These are phyloP conservation scores for Plasmodium vivax DNA, from an alignment of 169 alveolate genomes.

Conservation along the genomic window DNA sequence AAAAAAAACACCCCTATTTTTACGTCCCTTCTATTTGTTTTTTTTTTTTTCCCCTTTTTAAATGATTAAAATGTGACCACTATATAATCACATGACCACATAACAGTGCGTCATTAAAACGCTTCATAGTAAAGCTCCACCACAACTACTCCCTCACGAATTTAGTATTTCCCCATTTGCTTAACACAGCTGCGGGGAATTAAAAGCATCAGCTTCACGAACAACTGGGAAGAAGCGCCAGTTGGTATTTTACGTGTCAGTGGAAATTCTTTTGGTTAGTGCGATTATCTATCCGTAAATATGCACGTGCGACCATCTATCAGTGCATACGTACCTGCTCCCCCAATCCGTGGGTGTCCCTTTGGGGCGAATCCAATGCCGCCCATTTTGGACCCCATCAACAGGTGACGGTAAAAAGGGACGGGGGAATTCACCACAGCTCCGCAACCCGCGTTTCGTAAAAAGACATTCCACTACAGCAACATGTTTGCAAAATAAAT, in stretches of 20 bases:
- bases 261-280: neutral
- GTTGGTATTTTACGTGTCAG: neutral
- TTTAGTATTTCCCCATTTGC: neutral
- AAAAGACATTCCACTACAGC: neutral
- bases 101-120: neutral
- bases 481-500: neutral
- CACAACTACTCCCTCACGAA: neutral
- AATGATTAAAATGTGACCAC: neutral
- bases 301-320: too few relatives aligned
- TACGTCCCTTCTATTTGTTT: neutral
- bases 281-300: neutral
- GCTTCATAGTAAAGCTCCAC: neutral
- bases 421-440: neutral
- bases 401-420: neutral
- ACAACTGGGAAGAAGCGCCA: neutral
- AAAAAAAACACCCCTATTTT: neutral
- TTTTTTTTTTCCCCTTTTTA: constrained; percentile 3
- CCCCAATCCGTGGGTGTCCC: neutral
- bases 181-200: neutral
- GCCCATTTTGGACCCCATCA: neutral
- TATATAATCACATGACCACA: neutral
- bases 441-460: neutral
- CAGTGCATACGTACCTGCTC: neutral
- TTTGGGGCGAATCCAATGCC: neutral
- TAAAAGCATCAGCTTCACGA: neutral